Evolutionary conservation across 352 stramenopile species (phyloP).

Genomic region (Globisporangium rhizosaccharum): DNA sequence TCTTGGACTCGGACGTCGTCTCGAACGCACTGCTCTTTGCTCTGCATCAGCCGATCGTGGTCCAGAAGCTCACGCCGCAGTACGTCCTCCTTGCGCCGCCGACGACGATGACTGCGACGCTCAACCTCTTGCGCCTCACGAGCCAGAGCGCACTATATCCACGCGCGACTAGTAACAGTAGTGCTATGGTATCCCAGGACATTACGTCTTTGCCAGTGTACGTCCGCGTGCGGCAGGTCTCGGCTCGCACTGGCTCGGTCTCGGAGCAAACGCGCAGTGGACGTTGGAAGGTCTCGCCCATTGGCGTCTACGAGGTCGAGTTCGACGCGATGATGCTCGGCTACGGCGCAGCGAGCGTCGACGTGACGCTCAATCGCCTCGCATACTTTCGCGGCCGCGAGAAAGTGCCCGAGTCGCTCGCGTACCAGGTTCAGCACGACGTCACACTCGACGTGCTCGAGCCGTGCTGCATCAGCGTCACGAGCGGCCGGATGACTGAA

Average conservation of each 20-base stretch:
- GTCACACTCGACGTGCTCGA: conserved; percentile 37
- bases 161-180: neutral
- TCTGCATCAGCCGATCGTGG: conserved; percentile 44
- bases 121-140: conserved; percentile 57
- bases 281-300: conserved; percentile 44
- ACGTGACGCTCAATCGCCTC: conserved; percentile 46
- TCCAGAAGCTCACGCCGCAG: conserved; percentile 48
- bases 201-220: conserved; percentile 46
- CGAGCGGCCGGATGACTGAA: conserved; percentile 47
- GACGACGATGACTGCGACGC: conserved; percentile 29
- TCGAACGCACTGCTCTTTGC: conserved; percentile 47
- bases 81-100: conserved; percentile 52
- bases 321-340: conserved; percentile 52
- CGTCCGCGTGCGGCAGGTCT: conserved; percentile 45
- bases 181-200: conserved; percentile 22
- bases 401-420: conserved; percentile 30
- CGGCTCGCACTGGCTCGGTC: conserved; percentile 38
- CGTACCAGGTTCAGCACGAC: conserved; percentile 49
- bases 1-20: conserved; percentile 44
- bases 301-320: conserved; percentile 55
- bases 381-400: conserved; percentile 45
- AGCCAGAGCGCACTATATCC: conserved; percentile 5
- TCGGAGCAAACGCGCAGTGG: conserved; percentile 49
- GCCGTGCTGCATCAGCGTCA: conserved; percentile 55
- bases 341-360: conserved; percentile 40